phyloP scores from a whole-genome alignment of 148 eudicot species.

The Salicornia ramosissima region DNA sequence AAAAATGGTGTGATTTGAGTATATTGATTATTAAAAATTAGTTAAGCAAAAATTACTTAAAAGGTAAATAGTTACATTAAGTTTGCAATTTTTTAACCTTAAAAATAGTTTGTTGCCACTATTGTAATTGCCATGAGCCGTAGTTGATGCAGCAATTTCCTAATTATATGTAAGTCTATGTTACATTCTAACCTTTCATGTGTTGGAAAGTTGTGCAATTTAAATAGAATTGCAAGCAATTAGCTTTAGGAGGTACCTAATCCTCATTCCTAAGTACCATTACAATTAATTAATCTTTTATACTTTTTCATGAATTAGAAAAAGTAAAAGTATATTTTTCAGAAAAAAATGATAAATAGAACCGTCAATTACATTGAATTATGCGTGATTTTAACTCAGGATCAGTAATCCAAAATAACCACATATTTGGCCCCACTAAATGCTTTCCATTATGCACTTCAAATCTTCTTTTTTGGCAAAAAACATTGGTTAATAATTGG shows the following conservation, averaged over 20 bases:
- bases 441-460: neutral
- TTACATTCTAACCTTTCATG: neutral
- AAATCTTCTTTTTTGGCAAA: neutral
- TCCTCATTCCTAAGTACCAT: neutral
- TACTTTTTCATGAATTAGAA: neutral
- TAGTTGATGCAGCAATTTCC: too few relatives aligned
- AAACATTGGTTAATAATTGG: neutral
- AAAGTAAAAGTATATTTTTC: neutral
- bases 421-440: neutral
- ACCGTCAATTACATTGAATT: too few relatives aligned
- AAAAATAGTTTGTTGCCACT: too few relatives aligned
- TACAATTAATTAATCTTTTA: neutral
- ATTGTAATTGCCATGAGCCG: too few relatives aligned
- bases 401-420: too few relatives aligned
- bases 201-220: neutral
- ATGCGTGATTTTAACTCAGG: too few relatives aligned
- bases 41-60: too few relatives aligned
- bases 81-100: too few relatives aligned
- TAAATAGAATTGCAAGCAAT: neutral
- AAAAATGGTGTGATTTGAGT: too few relatives aligned
- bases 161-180: neutral
- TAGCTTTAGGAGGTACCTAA: slow-evolving; percentile 4
- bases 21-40: too few relatives aligned
- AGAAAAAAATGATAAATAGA: too few relatives aligned
- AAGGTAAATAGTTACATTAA: too few relatives aligned